These are phyloP conservation scores for Oryza meyeriana DNA, from an alignment of 176 grass and related monocot genomes.

Conservation along the genomic window DNA sequence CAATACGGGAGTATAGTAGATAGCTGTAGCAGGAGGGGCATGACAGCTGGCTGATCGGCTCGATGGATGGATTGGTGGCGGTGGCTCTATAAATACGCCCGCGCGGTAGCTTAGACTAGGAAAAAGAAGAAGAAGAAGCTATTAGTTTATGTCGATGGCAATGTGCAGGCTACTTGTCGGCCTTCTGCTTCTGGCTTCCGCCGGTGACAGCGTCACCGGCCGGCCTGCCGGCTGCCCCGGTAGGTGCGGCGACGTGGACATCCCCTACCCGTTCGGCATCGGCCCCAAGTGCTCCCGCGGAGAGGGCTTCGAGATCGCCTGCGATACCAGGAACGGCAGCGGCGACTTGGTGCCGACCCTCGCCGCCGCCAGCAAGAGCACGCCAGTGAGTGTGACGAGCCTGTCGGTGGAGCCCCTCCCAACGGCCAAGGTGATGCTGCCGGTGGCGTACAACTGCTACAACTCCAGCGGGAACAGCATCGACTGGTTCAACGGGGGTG, in stretches of 20 bases:
- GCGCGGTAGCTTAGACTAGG: too few species aligned
- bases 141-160: not conserved
- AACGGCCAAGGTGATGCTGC: not conserved
- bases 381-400: not conserved
- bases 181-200: not conserved
- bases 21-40: too few species aligned
- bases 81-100: too few species aligned
- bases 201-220: not conserved
- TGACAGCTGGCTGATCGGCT: too few species aligned
- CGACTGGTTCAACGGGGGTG: not conserved
- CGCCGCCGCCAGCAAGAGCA: not conserved
- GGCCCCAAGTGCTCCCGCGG: not conserved
- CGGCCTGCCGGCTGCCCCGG: not conserved
- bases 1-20: too few species aligned
- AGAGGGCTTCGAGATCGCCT: conserved; percentile 25
- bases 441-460: not conserved
- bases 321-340: not conserved
- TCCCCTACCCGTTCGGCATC: conserved; percentile 39
- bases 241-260: conserved; percentile 30
- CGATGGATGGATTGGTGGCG: too few species aligned
- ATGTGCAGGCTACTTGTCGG: too few species aligned
- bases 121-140: too few species aligned
- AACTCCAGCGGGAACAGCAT: not conserved
- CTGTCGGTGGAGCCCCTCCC: not conserved
- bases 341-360: not conserved